A percentile compares a stretch with the other conserved stretches of the same genome.
Conservation (phyloP, 208 protist genomes). For the Trypanosoma melophagium region DNA sequence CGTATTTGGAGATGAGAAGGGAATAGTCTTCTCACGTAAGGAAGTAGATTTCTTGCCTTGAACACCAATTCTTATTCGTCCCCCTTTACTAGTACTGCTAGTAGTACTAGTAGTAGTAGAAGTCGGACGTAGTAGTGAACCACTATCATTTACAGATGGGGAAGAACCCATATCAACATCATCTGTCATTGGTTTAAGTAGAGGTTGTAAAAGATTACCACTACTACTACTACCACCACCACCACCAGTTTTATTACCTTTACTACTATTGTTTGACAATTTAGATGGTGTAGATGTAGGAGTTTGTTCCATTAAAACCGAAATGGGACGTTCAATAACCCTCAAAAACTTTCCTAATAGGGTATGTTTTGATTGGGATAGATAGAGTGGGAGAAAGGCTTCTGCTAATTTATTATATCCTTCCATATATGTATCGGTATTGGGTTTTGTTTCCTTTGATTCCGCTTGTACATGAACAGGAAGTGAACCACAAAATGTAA, state of each 20-base stretch:
- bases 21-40: neutral
- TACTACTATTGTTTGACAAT: neutral
- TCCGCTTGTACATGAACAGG: constrained; percentile 35
- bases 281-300: neutral
- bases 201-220: constrained; percentile 6
- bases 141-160: neutral
- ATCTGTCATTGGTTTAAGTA: constrained; percentile 24
- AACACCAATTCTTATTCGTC: neutral
- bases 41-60: neutral
- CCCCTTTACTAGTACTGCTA: too few species aligned
- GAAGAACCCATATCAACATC: neutral
- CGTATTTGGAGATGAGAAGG: constrained; percentile 14
- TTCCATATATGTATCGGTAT: constrained; percentile 54
- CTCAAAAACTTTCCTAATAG: constrained; percentile 57
- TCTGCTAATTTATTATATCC: constrained; percentile 70
- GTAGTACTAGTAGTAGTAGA: too few species aligned
- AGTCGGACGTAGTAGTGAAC: constrained; percentile 15
- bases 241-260: neutral
- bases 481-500: constrained; percentile 38
- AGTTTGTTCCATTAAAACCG: neutral
- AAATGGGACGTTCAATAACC: constrained; percentile 51
- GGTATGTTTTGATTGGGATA: constrained; percentile 40
- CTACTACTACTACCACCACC: neutral
- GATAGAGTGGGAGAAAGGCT: constrained; percentile 55
- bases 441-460: constrained; percentile 14